Evolutionary conservation across 2,329 filamentous ascomycete species (phyloP), one percentile per base, ranked within the genome.

Genomic region (Ceratocystiopsis sp.): DNA sequence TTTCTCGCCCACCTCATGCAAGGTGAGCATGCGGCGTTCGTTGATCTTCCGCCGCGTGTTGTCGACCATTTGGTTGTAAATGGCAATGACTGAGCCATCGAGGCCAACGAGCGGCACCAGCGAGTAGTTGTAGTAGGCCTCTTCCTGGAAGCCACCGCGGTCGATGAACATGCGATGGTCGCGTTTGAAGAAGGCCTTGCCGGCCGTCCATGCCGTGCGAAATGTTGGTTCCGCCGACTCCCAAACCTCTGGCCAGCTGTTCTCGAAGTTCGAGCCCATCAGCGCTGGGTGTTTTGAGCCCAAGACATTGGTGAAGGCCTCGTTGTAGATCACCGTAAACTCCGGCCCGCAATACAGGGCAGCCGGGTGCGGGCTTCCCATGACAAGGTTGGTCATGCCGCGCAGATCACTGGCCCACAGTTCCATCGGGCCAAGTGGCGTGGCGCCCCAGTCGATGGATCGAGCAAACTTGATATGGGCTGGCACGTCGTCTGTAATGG

Each of bases 111-210:
- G 67, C 0, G 84, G 84, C 21, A 89, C 79, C 37, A 89, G 76
- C 1, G 77, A 82, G 82, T 82, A 89, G 13, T 79, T 83, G 56
- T 89, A 89, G 55, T 83, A 89, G 0, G 80, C 77, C 55, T 91
- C 84, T 57, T 93, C 82, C 1, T 84, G 59, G 48, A 73, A 84
- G 1, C 76, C 73, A 48, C 75, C 73, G 9, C 84, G 73, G 39
- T 70, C 66, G 32, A 91, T 69, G 52, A 86, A 85, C 1, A 89
- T 64, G 45, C 75, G 75, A 49, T 89, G 81, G 52, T 91, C 84
- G 50, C 87, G 78, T 57, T 86, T 89, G 80, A 87, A 84, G 0
- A 78, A 85, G 1, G 83, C 80, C 60, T 86, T 78, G 0, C 83
- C 84, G 5, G 76, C 80, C 35, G 71, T 59, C 57, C 70, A 73